Conservation (phyloP, 2,329 filamentous ascomycete species). For the Alternaria ventricosa region DNA sequence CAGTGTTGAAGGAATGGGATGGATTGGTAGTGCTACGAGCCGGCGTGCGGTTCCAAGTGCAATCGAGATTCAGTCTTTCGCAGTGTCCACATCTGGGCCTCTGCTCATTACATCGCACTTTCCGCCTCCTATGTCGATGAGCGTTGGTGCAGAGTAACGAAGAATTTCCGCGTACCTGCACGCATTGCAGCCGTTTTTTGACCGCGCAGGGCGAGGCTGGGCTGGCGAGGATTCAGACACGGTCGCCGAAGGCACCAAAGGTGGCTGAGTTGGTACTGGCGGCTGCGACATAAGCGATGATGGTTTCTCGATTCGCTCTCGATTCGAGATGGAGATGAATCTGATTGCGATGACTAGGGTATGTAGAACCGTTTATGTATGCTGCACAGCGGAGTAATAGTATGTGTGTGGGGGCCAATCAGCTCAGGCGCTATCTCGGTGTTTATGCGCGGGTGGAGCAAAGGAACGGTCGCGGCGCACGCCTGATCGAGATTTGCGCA, state of each 20-base stretch:
- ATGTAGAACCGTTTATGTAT: neutral
- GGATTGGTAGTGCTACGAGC: constrained; percentile 23
- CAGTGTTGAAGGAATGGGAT: constrained; percentile 23
- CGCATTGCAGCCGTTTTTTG: constrained; percentile 42
- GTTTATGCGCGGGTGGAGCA: neutral
- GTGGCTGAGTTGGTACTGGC: constrained; percentile 17
- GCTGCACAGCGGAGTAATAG: neutral
- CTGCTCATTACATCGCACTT: constrained; percentile 63
- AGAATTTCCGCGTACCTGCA: constrained; percentile 25
- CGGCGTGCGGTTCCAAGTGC: constrained; percentile 54
- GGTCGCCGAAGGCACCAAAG: constrained; percentile 20
- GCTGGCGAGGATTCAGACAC: constrained; percentile 12
- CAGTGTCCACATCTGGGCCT: constrained; percentile 62
- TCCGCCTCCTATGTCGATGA: constrained; percentile 52
- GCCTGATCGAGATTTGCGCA: neutral
- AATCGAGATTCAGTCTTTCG: constrained; percentile 61
- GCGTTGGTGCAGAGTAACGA: neutral
- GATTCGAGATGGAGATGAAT: neutral
- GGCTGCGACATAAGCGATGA: constrained; percentile 27
- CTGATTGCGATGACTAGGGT: neutral
- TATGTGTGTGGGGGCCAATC: constrained; percentile 13
- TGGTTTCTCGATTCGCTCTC: neutral
- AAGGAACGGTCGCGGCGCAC: neutral
- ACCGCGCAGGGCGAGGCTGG: constrained; percentile 35
- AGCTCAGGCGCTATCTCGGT: neutral